Conservation (phyloP, 345 rosid species). For the Jatropha curcas region DNA sequence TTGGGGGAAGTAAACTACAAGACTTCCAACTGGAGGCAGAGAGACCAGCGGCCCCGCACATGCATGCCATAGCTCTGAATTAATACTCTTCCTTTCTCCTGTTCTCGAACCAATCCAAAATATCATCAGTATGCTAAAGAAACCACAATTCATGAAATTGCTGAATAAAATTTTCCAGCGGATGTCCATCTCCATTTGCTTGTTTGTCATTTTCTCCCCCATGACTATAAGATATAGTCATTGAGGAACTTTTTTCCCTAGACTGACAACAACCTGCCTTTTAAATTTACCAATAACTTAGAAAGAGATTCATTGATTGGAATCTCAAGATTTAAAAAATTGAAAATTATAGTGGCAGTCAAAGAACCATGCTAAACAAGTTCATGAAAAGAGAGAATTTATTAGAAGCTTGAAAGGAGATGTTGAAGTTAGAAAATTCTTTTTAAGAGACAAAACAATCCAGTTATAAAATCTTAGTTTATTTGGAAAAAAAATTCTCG, state of each 20-base stretch:
- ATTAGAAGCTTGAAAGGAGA: neutral
- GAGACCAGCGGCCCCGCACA: slow-evolving; percentile 97
- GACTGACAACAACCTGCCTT: neutral
- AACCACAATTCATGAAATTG: neutral
- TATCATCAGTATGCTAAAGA: slow-evolving; percentile 20
- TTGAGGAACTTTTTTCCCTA: neutral
- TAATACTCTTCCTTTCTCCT: slow-evolving; percentile 84
- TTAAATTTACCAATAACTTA: neutral
- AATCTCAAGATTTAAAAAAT: neutral
- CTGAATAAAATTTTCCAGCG: neutral
- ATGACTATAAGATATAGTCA: neutral
- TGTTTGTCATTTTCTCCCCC: neutral
- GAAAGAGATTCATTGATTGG: neutral
- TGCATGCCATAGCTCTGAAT: slow-evolving; percentile 96
- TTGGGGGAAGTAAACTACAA: slow-evolving; percentile 95
- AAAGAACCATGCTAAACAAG: neutral
- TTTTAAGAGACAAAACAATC: neutral
- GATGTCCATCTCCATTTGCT: neutral
- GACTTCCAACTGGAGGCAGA: slow-evolving; percentile 90
- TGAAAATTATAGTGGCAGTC: neutral
- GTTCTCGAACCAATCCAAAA: slow-evolving; percentile 29
- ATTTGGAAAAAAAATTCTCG: neutral
- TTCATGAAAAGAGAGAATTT: neutral
- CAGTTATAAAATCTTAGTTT: neutral
- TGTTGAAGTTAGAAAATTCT: neutral